Evolutionary conservation across 2,329 filamentous ascomycete genomes (phyloP).

Genomic region (Diaporthe amygdali): DNA sequence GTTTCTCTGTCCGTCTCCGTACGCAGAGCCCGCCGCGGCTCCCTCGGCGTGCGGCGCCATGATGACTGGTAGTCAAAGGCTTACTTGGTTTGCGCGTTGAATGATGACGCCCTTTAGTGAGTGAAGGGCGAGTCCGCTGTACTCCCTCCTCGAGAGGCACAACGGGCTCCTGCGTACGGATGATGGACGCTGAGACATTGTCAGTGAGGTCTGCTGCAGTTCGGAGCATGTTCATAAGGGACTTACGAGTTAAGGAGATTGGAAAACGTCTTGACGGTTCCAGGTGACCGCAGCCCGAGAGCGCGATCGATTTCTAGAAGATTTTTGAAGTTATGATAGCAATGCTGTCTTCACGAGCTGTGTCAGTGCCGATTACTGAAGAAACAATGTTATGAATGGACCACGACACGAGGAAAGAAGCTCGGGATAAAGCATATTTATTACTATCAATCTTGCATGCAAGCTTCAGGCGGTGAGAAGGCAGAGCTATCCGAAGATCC

Average conservation of each 20-base stretch:
- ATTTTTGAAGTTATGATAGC: not conserved
- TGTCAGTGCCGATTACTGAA: not conserved
- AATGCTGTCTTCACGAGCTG: not conserved
- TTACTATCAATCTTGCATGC: not conserved
- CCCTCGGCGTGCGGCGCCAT: conserved; percentile 94
- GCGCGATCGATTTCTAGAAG: conserved; percentile 55
- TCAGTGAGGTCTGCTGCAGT: conserved; percentile 31
- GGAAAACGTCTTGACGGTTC: conserved; percentile 93
- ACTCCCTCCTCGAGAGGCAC: conserved; percentile 86
- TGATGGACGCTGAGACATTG: conserved; percentile 75
- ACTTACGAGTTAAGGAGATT: conserved; percentile 96
- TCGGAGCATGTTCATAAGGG: not conserved
- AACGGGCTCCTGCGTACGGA: conserved; percentile 95
- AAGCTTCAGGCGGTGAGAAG: conserved; percentile 13
- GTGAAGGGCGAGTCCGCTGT: conserved; percentile 72
- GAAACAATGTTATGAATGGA: not conserved
- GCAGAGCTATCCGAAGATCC: conserved; percentile 12
- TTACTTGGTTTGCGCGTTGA: conserved; percentile 34
- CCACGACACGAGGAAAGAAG: not conserved
- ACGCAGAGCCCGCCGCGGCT: conserved; percentile 56
- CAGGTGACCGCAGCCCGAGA: conserved; percentile 62
- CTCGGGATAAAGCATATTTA: not conserved
- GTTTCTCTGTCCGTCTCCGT: conserved; percentile 62
- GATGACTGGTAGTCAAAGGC: conserved; percentile 39
- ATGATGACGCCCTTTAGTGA: conserved; percentile 50